Conservation (phyloP, 164 flowering plant species). For the Cinnamomum micranthum region DNA sequence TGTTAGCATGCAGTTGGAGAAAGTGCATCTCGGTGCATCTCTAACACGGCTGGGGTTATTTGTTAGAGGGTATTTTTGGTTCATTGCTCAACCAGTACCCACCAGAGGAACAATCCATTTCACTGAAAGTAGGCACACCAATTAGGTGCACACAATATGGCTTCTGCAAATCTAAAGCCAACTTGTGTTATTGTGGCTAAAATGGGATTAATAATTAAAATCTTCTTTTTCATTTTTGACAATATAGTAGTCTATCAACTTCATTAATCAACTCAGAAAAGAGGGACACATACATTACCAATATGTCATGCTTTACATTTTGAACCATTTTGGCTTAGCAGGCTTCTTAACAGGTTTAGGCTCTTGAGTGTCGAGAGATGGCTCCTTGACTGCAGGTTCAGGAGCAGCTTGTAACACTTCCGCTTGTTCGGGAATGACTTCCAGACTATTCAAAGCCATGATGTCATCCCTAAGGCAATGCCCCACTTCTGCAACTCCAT, state of each 20-base stretch:
- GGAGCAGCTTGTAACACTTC: constrained; percentile 9
- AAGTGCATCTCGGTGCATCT: neutral
- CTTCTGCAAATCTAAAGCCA: no score
- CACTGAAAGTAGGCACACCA: neutral
- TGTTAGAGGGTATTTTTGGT: neutral
- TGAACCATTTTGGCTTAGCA: constrained; percentile 16
- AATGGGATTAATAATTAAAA: no score
- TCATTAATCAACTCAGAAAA: neutral
- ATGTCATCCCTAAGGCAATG: constrained; percentile 73
- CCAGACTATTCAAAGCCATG: constrained; percentile 34
- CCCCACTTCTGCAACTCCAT: constrained; percentile 28
- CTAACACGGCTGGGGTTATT: neutral
- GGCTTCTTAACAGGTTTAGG: constrained; percentile 14
- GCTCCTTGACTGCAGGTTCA: constrained; percentile 10
- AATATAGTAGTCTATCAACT: neutral
- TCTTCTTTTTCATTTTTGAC: no score
- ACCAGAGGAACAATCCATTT: neutral
- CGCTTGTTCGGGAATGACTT: constrained; percentile 2
- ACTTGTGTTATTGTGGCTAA: no score
- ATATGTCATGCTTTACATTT: neutral
- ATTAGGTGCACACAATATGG: no score
- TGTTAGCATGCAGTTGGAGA: neutral
- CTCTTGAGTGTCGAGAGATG: constrained; percentile 1
- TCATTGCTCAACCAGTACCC: neutral
- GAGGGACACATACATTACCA: neutral